Evolutionary conservation across 768 basidiomycete species (phyloP), one percentile per base, ranked within the genome.

Genomic region (Pleurotus sapidus): DNA sequence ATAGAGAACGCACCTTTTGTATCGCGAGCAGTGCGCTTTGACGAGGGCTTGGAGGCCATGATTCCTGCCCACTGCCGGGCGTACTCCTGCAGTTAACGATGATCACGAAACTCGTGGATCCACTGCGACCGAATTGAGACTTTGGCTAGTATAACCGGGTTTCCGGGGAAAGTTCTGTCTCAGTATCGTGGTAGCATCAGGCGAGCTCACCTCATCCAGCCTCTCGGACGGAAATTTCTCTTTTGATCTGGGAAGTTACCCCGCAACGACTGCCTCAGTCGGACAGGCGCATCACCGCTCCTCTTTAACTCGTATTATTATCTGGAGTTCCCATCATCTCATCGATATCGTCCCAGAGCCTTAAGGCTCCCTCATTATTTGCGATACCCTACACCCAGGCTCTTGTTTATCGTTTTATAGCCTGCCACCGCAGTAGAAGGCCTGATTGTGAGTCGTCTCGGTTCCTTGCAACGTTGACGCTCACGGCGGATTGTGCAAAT

Each of bases 331-430:
- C 8, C 46, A 17, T 24, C 42, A 48, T 48, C 46, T 48, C 17
- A 54, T 54, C 51, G 51, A 54, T 54, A 54, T 40, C 51, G n/a
- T 11, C 17, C 30, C 37, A 50, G 49, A 50, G n/a, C 30, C 30
- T 34, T 14, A 7, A n/a, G 24, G 34, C 34, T 20, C 46, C 23
- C 24, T 40, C 30, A 49, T 49, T 27, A 23, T 23, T 45, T n/a
- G 30, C 15, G 34, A 40, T 54, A 54, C 51, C 51, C 39, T 54
- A 54, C 38, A 54, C 51, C 39, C 51, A 54, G 49, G 18, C 17
- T 30, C 37, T 18, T 12, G 15, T 24, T 20, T 18, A n/a, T 54
- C 23, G 4, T 34, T 34, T 34, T 34, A 34, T 11, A 34, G 30
- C 30, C 30, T 34, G 30, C 30, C 30, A 34, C 30, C 11, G 30